These are phyloP conservation scores for Plantago elongata DNA, from an alignment of 257 asterid genomes.

Conservation along the genomic window DNA sequence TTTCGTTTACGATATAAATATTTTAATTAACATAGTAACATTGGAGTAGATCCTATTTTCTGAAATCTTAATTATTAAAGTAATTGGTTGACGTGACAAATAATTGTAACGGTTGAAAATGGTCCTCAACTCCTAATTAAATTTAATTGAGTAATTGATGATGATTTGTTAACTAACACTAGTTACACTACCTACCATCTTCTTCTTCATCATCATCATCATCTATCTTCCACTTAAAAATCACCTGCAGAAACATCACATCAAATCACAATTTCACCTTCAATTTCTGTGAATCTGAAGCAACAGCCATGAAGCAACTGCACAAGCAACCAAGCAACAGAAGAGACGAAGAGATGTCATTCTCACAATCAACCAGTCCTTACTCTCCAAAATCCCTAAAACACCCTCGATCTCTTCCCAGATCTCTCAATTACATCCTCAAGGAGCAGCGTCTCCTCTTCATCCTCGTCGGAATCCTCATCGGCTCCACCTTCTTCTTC, in stretches of 20 bases:
- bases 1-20: no score
- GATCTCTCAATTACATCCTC: constrained; percentile 61
- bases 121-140: background rate
- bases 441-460: constrained; percentile 68
- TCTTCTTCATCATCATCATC: no score
- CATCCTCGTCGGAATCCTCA: constrained; percentile 57
- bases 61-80: no score
- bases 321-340: constrained; percentile 45
- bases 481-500: constrained; percentile 67
- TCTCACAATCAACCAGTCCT: constrained; percentile 32
- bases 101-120: no score
- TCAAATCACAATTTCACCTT: background rate
- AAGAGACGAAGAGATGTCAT: constrained; percentile 49
- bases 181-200: no score
- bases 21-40: no score
- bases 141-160: no score
- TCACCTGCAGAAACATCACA: background rate
- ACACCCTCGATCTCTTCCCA: constrained; percentile 61
- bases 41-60: no score
- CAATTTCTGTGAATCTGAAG: background rate
- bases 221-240: no score
- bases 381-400: constrained; percentile 70
- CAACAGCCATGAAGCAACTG: constrained; percentile 54
- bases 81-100: no score
- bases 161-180: no score